phyloP scores from a whole-genome alignment of 2,329 filamentous ascomycete species.

The Corynespora cassiicola region DNA sequence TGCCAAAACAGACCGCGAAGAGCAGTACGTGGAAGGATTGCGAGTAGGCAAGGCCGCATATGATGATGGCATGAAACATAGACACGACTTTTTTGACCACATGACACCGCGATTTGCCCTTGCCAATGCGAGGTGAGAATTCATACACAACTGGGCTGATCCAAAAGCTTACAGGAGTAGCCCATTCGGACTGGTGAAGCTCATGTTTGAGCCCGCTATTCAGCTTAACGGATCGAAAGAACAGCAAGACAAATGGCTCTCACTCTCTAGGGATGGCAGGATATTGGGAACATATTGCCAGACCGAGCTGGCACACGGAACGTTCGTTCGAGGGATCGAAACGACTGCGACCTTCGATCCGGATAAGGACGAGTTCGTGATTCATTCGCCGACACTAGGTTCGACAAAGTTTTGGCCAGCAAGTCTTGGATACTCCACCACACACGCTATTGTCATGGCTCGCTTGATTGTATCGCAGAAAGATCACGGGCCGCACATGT shows the following conservation, averaged over 20 bases:
- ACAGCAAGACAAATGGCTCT: slow-evolving; percentile 55
- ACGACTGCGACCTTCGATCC: slow-evolving; percentile 54
- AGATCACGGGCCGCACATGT: slow-evolving; percentile 54
- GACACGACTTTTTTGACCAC: slow-evolving; percentile 28
- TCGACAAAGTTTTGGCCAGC: slow-evolving; percentile 28
- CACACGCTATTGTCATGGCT: slow-evolving; percentile 52
- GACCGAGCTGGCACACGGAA: slow-evolving; percentile 59
- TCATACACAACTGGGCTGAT: background rate
- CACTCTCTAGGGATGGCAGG: slow-evolving; percentile 52
- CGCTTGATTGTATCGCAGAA: slow-evolving; percentile 49
- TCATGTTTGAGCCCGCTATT: slow-evolving; percentile 54
- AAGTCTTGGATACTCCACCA: slow-evolving; percentile 20
- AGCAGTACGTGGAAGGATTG: slow-evolving; percentile 28
- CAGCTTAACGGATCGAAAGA: slow-evolving; percentile 52
- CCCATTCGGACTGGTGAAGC: slow-evolving; percentile 19
- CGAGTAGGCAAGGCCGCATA: slow-evolving; percentile 25
- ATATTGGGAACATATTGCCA: slow-evolving; percentile 58
- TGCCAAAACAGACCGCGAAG: slow-evolving; percentile 27
- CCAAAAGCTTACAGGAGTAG: no score
- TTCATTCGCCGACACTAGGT: slow-evolving; percentile 55
- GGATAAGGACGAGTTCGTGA: slow-evolving; percentile 50
- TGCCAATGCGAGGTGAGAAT: slow-evolving; percentile 15
- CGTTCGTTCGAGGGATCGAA: slow-evolving; percentile 57
- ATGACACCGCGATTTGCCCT: slow-evolving; percentile 19
- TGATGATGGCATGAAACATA: slow-evolving; percentile 25